These are phyloP conservation scores for Spergularia azorica DNA, from an alignment of 179 eudicot species.

Conservation along the genomic window DNA sequence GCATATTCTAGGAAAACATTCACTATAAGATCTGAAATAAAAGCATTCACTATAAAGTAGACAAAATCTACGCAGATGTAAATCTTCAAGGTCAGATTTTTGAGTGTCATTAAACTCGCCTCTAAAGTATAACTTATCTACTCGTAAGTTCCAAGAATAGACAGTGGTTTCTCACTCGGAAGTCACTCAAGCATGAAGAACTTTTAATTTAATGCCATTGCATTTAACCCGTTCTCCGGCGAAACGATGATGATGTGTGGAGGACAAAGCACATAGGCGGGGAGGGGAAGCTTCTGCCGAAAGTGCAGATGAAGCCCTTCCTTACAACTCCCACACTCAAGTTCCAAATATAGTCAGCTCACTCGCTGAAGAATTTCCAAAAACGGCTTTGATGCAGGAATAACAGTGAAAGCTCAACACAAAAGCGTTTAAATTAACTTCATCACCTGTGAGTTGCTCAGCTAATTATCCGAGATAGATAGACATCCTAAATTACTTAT, in stretches of 20 bases:
- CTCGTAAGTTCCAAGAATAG: background rate
- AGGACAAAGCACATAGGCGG: background rate
- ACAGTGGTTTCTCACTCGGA: background rate
- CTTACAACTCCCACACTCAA: background rate
- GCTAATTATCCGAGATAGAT: no score
- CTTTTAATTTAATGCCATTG: background rate
- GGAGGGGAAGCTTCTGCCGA: background rate
- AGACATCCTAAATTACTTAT: no score
- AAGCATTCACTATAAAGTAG: background rate
- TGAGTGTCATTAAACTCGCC: background rate
- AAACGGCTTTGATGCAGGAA: no score
- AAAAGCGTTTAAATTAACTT: background rate
- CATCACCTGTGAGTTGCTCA: background rate
- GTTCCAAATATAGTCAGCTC: background rate
- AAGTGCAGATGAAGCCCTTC: background rate
- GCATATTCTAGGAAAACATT: background rate
- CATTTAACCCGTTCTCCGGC: background rate
- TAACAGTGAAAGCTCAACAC: no score
- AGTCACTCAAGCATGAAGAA: background rate
- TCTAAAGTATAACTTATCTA: background rate
- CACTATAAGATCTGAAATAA: slow-evolving; percentile 8
- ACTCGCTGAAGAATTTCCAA: no score
- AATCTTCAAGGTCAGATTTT: background rate
- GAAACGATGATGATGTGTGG: background rate
- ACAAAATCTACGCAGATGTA: background rate